Evolutionary conservation across 1,284 basidiomycete genomes (phyloP).

Genomic region (Rhodotorula sp.): DNA sequence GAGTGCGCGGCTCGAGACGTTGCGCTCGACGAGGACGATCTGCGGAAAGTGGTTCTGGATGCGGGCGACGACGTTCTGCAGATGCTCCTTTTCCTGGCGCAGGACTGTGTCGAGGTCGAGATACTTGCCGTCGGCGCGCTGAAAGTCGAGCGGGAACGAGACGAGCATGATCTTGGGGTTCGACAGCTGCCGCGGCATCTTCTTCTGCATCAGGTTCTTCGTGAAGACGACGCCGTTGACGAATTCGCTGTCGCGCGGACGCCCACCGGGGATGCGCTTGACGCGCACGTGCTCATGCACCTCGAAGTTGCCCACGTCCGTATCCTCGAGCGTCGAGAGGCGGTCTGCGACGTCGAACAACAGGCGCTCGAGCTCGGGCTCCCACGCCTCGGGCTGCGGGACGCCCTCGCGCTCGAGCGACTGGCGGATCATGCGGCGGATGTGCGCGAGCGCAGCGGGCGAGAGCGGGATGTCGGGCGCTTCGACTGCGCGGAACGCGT

Average conservation of each 20-base stretch:
- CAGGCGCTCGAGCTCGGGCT: conserved; percentile 75
- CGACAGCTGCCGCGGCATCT: conserved; percentile 55
- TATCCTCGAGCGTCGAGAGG: conserved; percentile 50
- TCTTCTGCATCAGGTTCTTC: conserved; percentile 96
- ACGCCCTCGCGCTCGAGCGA: conserved; percentile 65
- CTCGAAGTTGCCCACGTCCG: conserved; percentile 78
- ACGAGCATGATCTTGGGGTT: conserved; percentile 90
- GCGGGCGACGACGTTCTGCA: conserved; percentile 81
- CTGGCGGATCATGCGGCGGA: conserved; percentile 67
- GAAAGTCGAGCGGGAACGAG: conserved; percentile 93
- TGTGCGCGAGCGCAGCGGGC: conserved; percentile 16
- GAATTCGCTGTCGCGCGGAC: conserved; percentile 89
- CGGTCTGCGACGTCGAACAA: conserved; percentile 67
- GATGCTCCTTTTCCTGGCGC: conserved; percentile 91
- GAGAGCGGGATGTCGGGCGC: conserved; percentile 35
- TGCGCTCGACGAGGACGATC: conserved; percentile 86
- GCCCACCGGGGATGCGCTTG: conserved; percentile 95
- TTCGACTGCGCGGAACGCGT: conserved; percentile 3
- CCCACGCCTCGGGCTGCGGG: conserved; percentile 79
- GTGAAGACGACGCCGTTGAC: conserved; percentile 96
- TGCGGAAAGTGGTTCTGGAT: conserved; percentile 90
- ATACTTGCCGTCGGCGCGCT: conserved; percentile 84
- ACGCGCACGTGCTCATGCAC: conserved; percentile 95
- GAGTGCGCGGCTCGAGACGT: conserved; percentile 86
- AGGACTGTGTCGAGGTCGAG: conserved; percentile 90